A percentile compares a stretch with the other conserved stretches of the same genome.
Conservation (phyloP, 371 early-diverging fungal genomes). For the Mucor lusitanicus region DNA sequence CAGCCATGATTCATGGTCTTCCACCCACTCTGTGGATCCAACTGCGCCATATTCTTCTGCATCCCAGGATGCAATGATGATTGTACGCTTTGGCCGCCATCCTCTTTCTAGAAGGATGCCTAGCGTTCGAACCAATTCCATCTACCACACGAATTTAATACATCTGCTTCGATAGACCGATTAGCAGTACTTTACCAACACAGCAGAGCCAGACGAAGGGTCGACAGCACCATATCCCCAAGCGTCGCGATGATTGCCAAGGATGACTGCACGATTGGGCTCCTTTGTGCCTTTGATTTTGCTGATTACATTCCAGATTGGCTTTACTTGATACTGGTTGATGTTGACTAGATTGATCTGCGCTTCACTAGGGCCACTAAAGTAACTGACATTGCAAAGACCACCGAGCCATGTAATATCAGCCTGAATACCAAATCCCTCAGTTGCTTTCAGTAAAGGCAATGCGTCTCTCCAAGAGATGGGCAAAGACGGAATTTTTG, state of each 20-base stretch:
- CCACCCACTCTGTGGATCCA: slow-evolving; percentile 75
- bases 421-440: slow-evolving; percentile 44
- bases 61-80: slow-evolving; percentile 72
- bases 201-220: slow-evolving; percentile 64
- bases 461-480: slow-evolving; percentile 66
- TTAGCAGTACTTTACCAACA: slow-evolving; percentile 38
- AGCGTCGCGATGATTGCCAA: slow-evolving; percentile 70
- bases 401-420: slow-evolving; percentile 40
- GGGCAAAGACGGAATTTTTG: slow-evolving; percentile 68
- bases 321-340: slow-evolving; percentile 51
- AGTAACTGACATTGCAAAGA: slow-evolving; percentile 44
- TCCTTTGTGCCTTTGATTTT: slow-evolving; percentile 59
- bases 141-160: slow-evolving; percentile 15
- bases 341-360: slow-evolving; percentile 54
- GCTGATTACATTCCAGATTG: slow-evolving; percentile 69
- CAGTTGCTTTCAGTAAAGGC: slow-evolving; percentile 51
- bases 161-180: neutral
- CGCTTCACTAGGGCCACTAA: slow-evolving; percentile 56
- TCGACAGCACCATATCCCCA: slow-evolving; percentile 69
- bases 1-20: slow-evolving; percentile 59
- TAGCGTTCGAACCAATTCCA: slow-evolving; percentile 59
- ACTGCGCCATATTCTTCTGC: slow-evolving; percentile 66
- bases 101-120: slow-evolving; percentile 57
- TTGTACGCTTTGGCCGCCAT: slow-evolving; percentile 69
- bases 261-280: slow-evolving; percentile 56